Percentiles rank a stretch among this genome's conserved stretches.
These are phyloP conservation scores for Lenwebbia sp. DNA, from an alignment of 345 rosid species.

Conservation along the genomic window DNA sequence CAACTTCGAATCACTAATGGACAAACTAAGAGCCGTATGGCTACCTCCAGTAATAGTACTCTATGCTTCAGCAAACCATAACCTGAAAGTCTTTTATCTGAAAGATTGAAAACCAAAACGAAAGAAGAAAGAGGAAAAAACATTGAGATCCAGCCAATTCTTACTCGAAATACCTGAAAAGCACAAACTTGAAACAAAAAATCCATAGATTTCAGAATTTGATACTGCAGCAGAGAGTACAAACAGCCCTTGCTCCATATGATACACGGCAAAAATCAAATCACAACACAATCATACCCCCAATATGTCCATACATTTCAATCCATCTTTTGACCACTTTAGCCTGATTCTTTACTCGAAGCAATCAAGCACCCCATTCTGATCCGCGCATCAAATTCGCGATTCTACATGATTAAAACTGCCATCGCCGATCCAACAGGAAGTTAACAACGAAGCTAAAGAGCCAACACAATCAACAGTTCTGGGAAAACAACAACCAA, in stretches of 20 bases:
- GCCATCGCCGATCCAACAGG: neutral
- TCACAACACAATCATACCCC: neutral
- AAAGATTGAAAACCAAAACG: neutral
- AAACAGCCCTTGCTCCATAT: neutral
- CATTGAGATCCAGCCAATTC: neutral
- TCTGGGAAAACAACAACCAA: neutral
- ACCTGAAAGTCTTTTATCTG: neutral
- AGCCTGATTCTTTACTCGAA: neutral
- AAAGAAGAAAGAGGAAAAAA: neutral
- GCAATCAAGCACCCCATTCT: neutral
- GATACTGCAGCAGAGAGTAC: neutral
- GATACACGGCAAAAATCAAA: neutral
- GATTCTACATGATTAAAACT: neutral
- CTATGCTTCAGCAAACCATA: neutral
- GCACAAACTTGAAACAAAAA: neutral
- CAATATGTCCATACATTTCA: neutral
- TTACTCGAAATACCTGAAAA: neutral
- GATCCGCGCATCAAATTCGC: neutral
- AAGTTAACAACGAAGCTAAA: neutral
- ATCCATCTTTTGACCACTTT: neutral
- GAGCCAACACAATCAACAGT: neutral
- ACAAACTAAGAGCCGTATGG: neutral
- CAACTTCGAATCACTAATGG: neutral
- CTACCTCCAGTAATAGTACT: neutral
- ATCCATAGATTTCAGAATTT: neutral